A percentile compares a stretch with the other conserved stretches of the same genome.
phyloP scores from a whole-genome alignment of 345 rosid species.

The Toxicodendron radicans region DNA sequence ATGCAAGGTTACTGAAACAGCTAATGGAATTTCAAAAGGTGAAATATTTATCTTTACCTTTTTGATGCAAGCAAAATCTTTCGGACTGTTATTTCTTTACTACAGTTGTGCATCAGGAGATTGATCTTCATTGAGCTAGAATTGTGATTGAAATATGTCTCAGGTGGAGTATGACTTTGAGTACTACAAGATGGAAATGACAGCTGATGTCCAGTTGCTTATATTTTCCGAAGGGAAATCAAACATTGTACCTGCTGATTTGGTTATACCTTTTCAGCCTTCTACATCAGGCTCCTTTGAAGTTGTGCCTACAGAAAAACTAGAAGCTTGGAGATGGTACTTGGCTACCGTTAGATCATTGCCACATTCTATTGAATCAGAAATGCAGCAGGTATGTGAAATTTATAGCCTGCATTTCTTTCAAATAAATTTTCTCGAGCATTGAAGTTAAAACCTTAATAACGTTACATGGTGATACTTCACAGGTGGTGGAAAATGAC shows the following conservation, averaged over 20 bases:
- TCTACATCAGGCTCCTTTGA: constrained; percentile 39
- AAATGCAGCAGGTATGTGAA: constrained; percentile 68
- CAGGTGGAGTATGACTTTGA: constrained; percentile 90
- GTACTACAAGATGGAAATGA: constrained; percentile 86
- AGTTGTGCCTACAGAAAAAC: constrained; percentile 43
- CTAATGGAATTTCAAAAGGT: constrained; percentile 80
- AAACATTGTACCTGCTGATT: constrained; percentile 79
- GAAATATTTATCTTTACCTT: neutral
- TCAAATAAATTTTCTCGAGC: neutral
- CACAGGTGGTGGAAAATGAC: constrained; percentile 77
- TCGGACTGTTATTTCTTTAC: neutral
- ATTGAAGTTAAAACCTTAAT: no score
- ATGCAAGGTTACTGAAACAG: constrained; percentile 65
- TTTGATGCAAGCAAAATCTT: neutral
- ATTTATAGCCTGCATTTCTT: constrained; percentile 2
- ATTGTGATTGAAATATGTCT: constrained; percentile 15
- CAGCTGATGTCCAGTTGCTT: constrained; percentile 77
- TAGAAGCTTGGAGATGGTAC: constrained; percentile 88
- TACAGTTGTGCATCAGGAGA: neutral
- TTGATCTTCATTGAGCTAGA: neutral
- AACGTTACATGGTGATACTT: neutral
- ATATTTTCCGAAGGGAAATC: constrained; percentile 83
- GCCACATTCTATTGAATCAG: constrained; percentile 68
- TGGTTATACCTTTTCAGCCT: constrained; percentile 80
- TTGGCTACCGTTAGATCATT: constrained; percentile 69